Evolutionary conservation across 768 basidiomycete species (phyloP).

Genomic region (Lenzites betulinus): DNA sequence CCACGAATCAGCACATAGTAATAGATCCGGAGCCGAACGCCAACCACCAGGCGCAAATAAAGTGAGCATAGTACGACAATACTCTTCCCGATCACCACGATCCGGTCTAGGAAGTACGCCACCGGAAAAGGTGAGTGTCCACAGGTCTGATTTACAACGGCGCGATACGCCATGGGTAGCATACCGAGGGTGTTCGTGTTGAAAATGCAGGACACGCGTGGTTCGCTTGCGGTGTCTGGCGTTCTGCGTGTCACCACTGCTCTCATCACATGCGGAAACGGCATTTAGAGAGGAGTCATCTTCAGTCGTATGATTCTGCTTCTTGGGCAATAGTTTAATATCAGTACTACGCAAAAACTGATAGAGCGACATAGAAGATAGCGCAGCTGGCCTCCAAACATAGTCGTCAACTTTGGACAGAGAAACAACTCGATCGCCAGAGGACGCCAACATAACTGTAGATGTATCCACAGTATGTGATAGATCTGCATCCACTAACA

Average conservation of each 20-base stretch:
- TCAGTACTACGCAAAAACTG: background rate
- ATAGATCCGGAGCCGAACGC: background rate
- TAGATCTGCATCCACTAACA: background rate
- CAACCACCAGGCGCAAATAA: background rate
- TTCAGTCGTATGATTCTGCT: background rate
- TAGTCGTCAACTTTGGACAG: constrained; percentile 16
- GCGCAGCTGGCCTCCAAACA: background rate
- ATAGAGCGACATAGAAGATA: background rate
- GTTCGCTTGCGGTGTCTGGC: too few relatives aligned
- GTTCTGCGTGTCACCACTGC: background rate
- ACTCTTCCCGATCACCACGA: background rate
- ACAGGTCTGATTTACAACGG: background rate
- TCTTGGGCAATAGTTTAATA: background rate
- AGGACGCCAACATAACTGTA: constrained; percentile 8
- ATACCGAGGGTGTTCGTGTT: background rate
- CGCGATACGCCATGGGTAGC: background rate
- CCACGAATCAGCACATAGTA: background rate
- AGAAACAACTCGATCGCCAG: constrained; percentile 22
- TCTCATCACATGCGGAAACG: background rate
- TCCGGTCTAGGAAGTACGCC: background rate
- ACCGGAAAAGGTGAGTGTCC: background rate
- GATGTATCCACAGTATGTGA: background rate
- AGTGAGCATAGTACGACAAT: background rate
- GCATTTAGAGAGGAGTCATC: background rate
- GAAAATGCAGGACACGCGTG: background rate